Evolutionary conservation across 805 yeast species (phyloP), one percentile per base, ranked within the genome.

Genomic region (Saccharomycopsis sp.): DNA sequence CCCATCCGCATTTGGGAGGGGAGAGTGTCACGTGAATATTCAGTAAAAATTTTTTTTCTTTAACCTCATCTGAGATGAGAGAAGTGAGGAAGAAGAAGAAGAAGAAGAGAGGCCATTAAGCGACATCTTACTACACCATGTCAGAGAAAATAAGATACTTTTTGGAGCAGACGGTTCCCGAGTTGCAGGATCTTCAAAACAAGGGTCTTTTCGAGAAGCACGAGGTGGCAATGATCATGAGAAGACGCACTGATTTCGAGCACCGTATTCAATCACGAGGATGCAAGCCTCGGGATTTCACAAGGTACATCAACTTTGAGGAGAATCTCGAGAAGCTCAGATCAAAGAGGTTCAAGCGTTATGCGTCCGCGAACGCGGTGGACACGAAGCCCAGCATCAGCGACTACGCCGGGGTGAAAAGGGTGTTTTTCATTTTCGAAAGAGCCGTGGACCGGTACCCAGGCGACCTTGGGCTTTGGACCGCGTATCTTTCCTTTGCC

Each of bases 231-330:
- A 69, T 72, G 65, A 80, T 92, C 40, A 85, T 89, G 86, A 79
- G 92, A 62, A 75, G 87, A 56, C 73, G 98, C 63, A 89, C 96
- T 0, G 96, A 88, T 61, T 92, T 87, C 53, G 99, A 92, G 61
- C 95, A 92, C 58, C 64, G 95, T 43, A 73, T 92, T 40, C 73
- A 74, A 34, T 84, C 94, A 32, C 71, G 97, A 59, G 94, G 92
- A 1, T 75, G 88, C 9, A 77, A 72, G 48, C 73, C 85, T 2
- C 63, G 73, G 39, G 97, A 89, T 58, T 94, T 77, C 54, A 56
- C 84, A 42, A 72, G 73, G 51, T 92, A 92, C 57, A 73, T 80
- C 34, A 81, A 75, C 39, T 94, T 80, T 56, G 99, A 92, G 56
- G 67, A 59, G 44, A 80, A 80, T 53, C 67, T 92, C 33, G 96